Evolutionary conservation across 805 yeast species (phyloP).

Genomic region (Starmera dryadoides): DNA sequence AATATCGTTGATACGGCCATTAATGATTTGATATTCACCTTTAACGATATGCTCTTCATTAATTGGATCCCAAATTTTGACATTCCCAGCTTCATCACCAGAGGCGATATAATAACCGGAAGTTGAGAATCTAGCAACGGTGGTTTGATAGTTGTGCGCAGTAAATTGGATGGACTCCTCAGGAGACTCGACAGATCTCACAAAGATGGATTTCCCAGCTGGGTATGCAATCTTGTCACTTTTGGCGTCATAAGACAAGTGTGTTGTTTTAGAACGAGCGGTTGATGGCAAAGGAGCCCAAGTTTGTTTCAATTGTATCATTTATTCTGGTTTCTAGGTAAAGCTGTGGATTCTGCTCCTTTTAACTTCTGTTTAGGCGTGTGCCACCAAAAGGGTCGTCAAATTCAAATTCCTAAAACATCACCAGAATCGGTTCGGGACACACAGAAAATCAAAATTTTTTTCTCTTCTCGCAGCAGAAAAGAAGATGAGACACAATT

Average conservation of each 20-base stretch:
- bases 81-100: constrained; percentile 87
- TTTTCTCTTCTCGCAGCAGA: neutral
- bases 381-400: neutral
- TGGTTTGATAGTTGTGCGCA: constrained; percentile 63
- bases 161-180: constrained; percentile 55
- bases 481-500: neutral
- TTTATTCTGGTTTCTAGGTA: too few relatives aligned
- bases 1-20: constrained; percentile 75
- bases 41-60: constrained; percentile 54
- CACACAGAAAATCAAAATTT: neutral
- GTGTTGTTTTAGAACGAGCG: constrained; percentile 59
- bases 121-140: constrained; percentile 84
- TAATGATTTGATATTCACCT: constrained; percentile 72
- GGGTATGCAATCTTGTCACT: constrained; percentile 74
- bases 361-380: too few relatives aligned
- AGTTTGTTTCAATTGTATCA: too few relatives aligned
- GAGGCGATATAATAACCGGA: constrained; percentile 87
- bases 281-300: constrained; percentile 74
- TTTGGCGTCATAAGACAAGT: constrained; percentile 65
- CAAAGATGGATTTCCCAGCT: constrained; percentile 68
- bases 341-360: too few relatives aligned
- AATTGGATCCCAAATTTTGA: constrained; percentile 78
- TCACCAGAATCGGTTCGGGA: neutral
- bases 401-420: neutral
- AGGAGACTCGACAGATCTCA: constrained; percentile 58